phyloP scores from a whole-genome alignment of 2,329 filamentous ascomycete species.

The Aspergillus glaucus region DNA sequence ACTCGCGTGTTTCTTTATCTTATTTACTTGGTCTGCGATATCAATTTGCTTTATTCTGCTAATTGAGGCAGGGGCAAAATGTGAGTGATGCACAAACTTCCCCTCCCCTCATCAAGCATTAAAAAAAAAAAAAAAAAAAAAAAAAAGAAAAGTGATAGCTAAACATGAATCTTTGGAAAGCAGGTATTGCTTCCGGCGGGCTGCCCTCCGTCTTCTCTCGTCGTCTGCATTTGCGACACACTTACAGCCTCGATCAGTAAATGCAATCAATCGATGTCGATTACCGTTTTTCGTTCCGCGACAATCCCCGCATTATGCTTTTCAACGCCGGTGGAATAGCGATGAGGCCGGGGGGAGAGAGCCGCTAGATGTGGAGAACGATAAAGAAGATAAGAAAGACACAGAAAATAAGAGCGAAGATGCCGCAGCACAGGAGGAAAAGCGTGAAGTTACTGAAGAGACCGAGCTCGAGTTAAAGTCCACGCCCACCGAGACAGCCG shows the following conservation, averaged over 20 bases:
- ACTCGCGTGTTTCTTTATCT: background rate
- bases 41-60: background rate
- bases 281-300: conserved; percentile 23
- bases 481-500: background rate
- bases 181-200: conserved; percentile 55
- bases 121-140: no score
- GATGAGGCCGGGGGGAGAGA: conserved; percentile 1
- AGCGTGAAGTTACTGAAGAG: background rate
- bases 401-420: background rate
- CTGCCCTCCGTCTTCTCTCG: conserved; percentile 49
- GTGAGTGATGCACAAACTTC: background rate
- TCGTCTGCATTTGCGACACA: conserved; percentile 25
- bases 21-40: background rate
- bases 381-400: background rate
- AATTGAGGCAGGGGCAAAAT: background rate
- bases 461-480: background rate
- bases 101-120: background rate
- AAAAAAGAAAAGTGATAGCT: background rate
- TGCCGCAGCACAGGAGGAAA: background rate
- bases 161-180: background rate
- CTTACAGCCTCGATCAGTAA: conserved; percentile 37
- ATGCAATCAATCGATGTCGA: conserved; percentile 21
- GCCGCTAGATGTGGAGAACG: background rate
- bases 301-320: conserved; percentile 32
- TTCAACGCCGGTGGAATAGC: conserved; percentile 34